Conservation (phyloP, 2,329 filamentous ascomycete genomes). For the Escovopsis sp. region DNA sequence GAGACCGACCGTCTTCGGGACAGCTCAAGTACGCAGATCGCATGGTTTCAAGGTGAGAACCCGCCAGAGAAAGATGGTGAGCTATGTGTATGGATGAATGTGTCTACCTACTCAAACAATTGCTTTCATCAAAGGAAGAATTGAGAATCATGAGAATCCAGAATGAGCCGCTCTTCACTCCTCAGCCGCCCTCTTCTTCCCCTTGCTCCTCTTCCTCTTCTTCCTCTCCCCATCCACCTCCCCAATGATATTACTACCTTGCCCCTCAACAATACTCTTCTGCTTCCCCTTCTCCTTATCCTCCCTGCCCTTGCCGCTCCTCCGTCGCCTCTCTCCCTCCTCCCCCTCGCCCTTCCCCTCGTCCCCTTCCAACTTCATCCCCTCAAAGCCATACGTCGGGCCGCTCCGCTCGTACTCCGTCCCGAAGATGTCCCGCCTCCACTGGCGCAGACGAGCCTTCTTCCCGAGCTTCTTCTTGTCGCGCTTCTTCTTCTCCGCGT, state of each 20-base stretch:
- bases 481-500: slow-evolving; percentile 73
- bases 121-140: too few species aligned
- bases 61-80: background rate
- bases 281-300: too few species aligned
- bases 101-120: background rate
- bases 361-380: slow-evolving; percentile 15
- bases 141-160: too few species aligned
- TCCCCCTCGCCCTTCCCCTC: slow-evolving; percentile 6
- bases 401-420: slow-evolving; percentile 39
- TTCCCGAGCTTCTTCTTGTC: slow-evolving; percentile 84
- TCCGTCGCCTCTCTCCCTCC: slow-evolving; percentile 5
- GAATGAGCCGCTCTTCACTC: background rate
- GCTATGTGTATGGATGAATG: background rate
- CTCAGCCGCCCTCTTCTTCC: slow-evolving; percentile 16
- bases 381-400: slow-evolving; percentile 42
- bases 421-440: slow-evolving; percentile 55
- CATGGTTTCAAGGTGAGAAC: too few species aligned
- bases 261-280: slow-evolving; percentile 9
- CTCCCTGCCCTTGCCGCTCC: slow-evolving; percentile 1
- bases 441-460: slow-evolving; percentile 79
- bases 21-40: too few species aligned
- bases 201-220: slow-evolving; percentile 37
- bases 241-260: slow-evolving; percentile 15
- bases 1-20: too few species aligned
- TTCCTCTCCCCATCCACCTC: slow-evolving; percentile 20